Evolutionary conservation across 495 filamentous ascomycete genomes (phyloP), one percentile per base, ranked within the genome.

Genomic region (Penicillium parvum): DNA sequence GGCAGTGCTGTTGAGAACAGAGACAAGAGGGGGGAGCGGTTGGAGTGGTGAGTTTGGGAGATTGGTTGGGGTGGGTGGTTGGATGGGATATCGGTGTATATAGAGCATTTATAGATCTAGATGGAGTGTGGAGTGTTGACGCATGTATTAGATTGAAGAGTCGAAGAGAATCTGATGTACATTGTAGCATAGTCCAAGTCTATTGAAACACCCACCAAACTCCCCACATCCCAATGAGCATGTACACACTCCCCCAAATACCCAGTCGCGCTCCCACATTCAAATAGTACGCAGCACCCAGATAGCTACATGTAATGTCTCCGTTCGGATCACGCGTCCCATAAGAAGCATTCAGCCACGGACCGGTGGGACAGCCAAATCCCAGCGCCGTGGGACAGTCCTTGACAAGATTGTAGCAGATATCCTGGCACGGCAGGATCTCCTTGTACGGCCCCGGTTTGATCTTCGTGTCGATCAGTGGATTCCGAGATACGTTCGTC

Each of bases 361-460:
- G 60, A 0, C 66, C 64, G 11, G 71, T 69, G 0, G 92, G 94
- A 69, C 92, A 99, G 3, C 57, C 63, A 49, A 99, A 97, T 5
- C 73, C 73, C 50, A 99, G 64, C 2, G 70, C 59, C n/a, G 86
- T 72, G 3, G 94, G 90, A 71, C 92, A 99, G 55, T 74, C 85
- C 63, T 81, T 79, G 14, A 94, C 85, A 2, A 97, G 68, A 14
- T 79, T 74, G 58, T 89, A 88, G 65, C 92, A 99, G 28, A 95
- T 64, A 48, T 90, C 79, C 37, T 82, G 71, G 56, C 90, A 95
- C 0, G 92, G 92, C 23, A 96, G 69, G 19, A 97, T 55, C 66
- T 99, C 92, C 58, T 90, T 95, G 63, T 97, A 96, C 0, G 92
- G 91, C 0, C 94, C 92, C 0, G 92, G 92, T 36, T 73, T 53